Percentiles rank a stretch among this genome's conserved stretches.
Evolutionary conservation across 768 basidiomycete species (phyloP).

Genomic region (Serendipita sp.): DNA sequence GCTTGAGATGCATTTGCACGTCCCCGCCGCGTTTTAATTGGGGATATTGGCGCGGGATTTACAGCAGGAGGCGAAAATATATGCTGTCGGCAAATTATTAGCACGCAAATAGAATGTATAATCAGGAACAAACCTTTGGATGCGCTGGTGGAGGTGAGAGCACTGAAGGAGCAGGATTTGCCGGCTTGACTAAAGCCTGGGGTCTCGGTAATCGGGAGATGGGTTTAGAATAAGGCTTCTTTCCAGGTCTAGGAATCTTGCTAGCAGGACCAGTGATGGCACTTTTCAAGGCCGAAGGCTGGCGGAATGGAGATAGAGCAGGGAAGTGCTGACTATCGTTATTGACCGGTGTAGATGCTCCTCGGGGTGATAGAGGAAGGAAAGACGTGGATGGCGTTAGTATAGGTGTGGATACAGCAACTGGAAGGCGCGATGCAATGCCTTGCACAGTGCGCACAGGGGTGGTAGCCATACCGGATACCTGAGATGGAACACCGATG

Average conservation of each 20-base stretch:
- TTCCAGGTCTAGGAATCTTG: conserved; percentile 1
- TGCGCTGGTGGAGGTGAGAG: background rate
- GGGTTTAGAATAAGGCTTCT: background rate
- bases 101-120: background rate
- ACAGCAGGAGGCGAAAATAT: background rate
- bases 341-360: background rate
- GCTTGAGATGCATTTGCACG: background rate
- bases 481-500: background rate
- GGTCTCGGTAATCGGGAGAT: background rate
- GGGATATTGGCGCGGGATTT: background rate
- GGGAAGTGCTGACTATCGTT: background rate
- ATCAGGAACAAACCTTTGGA: background rate
- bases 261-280: background rate
- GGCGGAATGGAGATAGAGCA: background rate
- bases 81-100: background rate
- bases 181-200: background rate
- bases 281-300: background rate
- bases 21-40: background rate
- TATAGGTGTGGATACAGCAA: background rate
- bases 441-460: background rate
- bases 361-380: background rate
- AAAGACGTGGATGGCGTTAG: background rate
- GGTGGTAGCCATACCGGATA: background rate
- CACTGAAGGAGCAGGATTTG: background rate
- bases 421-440: background rate